Evolutionary conservation across 1,284 basidiomycete genomes (phyloP), one percentile per base, ranked within the genome.

Genomic region (Paramarasmius palmivorus): DNA sequence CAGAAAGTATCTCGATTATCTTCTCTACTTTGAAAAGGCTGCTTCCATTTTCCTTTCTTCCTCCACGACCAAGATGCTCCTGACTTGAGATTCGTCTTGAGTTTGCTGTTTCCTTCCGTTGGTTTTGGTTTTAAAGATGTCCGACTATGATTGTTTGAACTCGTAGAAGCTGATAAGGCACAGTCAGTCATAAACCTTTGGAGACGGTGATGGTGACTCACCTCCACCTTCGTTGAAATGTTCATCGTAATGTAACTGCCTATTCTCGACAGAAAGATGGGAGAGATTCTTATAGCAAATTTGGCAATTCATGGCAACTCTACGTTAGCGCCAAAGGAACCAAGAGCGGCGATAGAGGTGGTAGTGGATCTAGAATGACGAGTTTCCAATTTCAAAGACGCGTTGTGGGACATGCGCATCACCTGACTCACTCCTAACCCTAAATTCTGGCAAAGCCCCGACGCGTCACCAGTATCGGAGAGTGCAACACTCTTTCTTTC

Each of bases 1-100:
- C 89, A 92, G 64, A 90, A 92, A 1, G 71, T 50, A 59, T 88
- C 87, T 34, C 73, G 64, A 42, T 68, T 68, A 52, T 66, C 60
- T 15, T 60, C 54, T 12, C 19, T 26, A 56, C 57, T 44, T 49
- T 44, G 46, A 39, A 55, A 38, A 58, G 59, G 57, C 26, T 45
- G 53, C 49, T 42, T 61, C 17, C 46, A 57, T 32, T 54, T 59
- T 8, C 32, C 23, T 45, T 40, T 40, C 23, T 29, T 51, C 20
- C 49, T 57, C n/a, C 52, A 51, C 26, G 47, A 49, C 42, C 57
- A 55, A 22, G 39, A 48, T 4, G 47, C 7, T 26, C 12, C 45
- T 41, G 39, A 17, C 12, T 10, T 34, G 7, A 41, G 36, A 46
- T 25, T 35, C 4, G 46, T 50, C 19, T 51, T 29, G 25, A 23